phyloP scores from a whole-genome alignment of 495 filamentous ascomycete genomes.

The Evansstolkia leycettana region DNA sequence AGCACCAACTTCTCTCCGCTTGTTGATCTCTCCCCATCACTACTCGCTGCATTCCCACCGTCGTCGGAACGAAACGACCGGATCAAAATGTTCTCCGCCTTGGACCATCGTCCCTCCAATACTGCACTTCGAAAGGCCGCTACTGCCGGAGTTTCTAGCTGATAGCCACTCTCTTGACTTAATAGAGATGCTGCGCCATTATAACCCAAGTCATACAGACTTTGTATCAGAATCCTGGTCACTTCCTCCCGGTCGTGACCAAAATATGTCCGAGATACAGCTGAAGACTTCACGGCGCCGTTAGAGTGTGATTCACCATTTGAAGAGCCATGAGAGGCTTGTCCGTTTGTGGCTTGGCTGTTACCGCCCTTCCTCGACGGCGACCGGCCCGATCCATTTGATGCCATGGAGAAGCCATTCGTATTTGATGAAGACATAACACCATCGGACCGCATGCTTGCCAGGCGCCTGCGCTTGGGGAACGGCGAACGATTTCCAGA shows the following conservation, averaged over 20 bases:
- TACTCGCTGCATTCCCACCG: constrained; percentile 31
- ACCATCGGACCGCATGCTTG: constrained; percentile 48
- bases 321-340: constrained; percentile 15
- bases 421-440: constrained; percentile 29
- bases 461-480: constrained; percentile 50
- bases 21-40: constrained; percentile 13
- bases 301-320: constrained; percentile 37
- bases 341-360: constrained; percentile 39
- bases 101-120: constrained; percentile 67
- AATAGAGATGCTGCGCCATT: constrained; percentile 58
- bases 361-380: constrained; percentile 31
- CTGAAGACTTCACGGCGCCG: constrained; percentile 27
- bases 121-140: constrained; percentile 75
- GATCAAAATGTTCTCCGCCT: constrained; percentile 73
- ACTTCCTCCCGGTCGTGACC: constrained; percentile 92
- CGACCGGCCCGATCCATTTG: constrained; percentile 30
- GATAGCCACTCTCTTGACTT: constrained; percentile 72
- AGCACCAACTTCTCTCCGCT: constrained; percentile 32
- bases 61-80: constrained; percentile 40
- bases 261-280: constrained; percentile 39
- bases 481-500: constrained; percentile 30
- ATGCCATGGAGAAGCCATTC: constrained; percentile 35
- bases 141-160: constrained; percentile 76
- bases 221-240: constrained; percentile 84
- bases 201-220: constrained; percentile 80